A percentile compares a stretch with the other conserved stretches of the same genome.
Evolutionary conservation across 192 early-diverging fungal species (phyloP).

Genomic region (Cladochytrium replicatum): DNA sequence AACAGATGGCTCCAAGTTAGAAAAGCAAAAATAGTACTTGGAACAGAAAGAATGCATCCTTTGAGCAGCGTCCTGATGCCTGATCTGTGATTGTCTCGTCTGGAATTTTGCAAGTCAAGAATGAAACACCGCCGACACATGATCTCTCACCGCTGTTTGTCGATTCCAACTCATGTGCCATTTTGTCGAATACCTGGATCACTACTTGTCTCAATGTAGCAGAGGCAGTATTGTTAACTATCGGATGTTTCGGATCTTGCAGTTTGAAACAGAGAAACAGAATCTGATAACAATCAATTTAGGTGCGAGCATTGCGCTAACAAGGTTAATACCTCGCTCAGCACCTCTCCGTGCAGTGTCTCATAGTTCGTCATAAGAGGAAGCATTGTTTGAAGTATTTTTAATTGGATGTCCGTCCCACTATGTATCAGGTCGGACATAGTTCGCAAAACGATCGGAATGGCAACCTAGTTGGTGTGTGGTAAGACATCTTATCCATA

Average conservation of each 20-base stretch:
- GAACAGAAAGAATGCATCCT: conserved; percentile 82
- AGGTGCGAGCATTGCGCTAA: not conserved
- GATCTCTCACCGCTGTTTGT: conserved; percentile 1
- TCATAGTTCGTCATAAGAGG: conserved; percentile 79
- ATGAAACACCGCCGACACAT: no score
- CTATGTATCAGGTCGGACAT: conserved; percentile 58
- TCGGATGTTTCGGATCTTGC: conserved; percentile 70
- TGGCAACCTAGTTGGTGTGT: conserved; percentile 29
- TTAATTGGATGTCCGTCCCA: conserved; percentile 82
- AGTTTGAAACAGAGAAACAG: conserved; percentile 72
- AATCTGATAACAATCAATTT: conserved; percentile 33
- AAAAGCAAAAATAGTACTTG: conserved; percentile 30
- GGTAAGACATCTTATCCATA: conserved; percentile 3
- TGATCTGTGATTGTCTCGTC: no score
- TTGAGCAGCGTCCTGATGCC: conserved; percentile 48
- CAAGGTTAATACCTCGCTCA: conserved; percentile 59
- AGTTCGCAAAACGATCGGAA: conserved; percentile 54
- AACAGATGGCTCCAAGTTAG: not conserved
- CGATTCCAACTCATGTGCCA: conserved; percentile 35
- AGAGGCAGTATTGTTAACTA: conserved; percentile 78
- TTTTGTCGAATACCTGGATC: conserved; percentile 76
- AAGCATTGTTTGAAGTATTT: conserved; percentile 82
- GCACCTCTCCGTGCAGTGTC: conserved; percentile 61
- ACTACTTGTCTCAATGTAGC: conserved; percentile 79
- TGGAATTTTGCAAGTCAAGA: no score